Percentiles rank a stretch among this genome's conserved stretches.
phyloP scores from a whole-genome alignment of 2,329 filamentous ascomycete species.

The Monosporascus sp. region DNA sequence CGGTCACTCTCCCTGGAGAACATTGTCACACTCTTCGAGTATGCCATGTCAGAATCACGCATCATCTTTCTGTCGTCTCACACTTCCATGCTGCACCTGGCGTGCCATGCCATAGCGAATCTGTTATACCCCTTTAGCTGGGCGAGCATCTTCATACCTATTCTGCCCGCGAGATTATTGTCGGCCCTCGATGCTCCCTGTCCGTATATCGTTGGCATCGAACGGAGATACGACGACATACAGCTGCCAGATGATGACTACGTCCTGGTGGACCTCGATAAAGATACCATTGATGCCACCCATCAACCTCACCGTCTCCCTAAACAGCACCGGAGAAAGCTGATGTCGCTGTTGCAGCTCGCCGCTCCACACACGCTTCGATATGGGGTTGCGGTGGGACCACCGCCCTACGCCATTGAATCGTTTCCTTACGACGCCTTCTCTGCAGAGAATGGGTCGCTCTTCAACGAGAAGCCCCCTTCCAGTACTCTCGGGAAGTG shows the following conservation, averaged over 20 bases:
- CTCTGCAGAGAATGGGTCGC: slow-evolving; percentile 74
- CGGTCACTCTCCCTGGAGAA: slow-evolving; percentile 85
- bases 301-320: slow-evolving; percentile 72
- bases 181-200: slow-evolving; percentile 92
- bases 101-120: slow-evolving; percentile 78
- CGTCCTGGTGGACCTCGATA: slow-evolving; percentile 88
- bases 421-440: slow-evolving; percentile 88
- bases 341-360: slow-evolving; percentile 79
- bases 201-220: slow-evolving; percentile 94
- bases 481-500: slow-evolving; percentile 75
- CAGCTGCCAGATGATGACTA: slow-evolving; percentile 92
- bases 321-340: slow-evolving; percentile 82
- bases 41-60: slow-evolving; percentile 83
- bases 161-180: slow-evolving; percentile 80
- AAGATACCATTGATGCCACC: slow-evolving; percentile 83
- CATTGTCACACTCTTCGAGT: slow-evolving; percentile 88
- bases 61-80: slow-evolving; percentile 96
- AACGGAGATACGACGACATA: slow-evolving; percentile 80
- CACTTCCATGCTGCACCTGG: slow-evolving; percentile 91
- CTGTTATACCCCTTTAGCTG: slow-evolving; percentile 87
- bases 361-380: slow-evolving; percentile 86
- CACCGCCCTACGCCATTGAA: slow-evolving; percentile 88
- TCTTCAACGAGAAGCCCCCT: slow-evolving; percentile 69
- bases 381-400: slow-evolving; percentile 80
- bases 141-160: slow-evolving; percentile 89